Evolutionary conservation across 331 rosid genomes (phyloP), one percentile per base, ranked within the genome.

Genomic region (Malus hybrid): DNA sequence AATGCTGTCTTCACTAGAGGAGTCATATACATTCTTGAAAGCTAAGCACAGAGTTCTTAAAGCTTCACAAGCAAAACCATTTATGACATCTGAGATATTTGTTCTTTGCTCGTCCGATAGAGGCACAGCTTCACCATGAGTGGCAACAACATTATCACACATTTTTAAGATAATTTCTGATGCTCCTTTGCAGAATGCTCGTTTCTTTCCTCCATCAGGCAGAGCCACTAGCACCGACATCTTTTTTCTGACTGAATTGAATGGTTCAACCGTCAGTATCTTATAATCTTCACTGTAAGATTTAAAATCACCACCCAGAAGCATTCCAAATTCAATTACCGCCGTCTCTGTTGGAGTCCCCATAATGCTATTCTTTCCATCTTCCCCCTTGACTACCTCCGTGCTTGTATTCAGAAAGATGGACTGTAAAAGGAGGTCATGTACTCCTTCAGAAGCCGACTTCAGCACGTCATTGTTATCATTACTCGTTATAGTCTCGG

Each of bases 261-360:
- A 94, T 71, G 97, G 97, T 67, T 92, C 96, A 44, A 94, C 83
- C 80, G 79, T 85, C 4, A 87, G 31, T 29, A 90, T 79, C 83
- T 88, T 90, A 71, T 80, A 81, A 59, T 81, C 85, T 1, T 86
- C 84, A 44, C 71, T 70, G 15, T 80, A 82, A 68, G 80, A 74
- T 44, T 74, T 77, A 42, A 80, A 75, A 61, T 86, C 82, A 52
- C 97, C 97, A 71, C 91, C 91, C 42, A 86, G 34, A 65, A 72
- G 85, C 81, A 94, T 82, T 67, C 92, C 96, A 75, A 88, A 87
- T 75, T 92, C 97, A 34, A 87, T 33, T 73, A 94, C 62, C 65
- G 97, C 97, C 0, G 85, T 84, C 75, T 94, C 99, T 39, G 97
- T 94, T 27, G 97, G 99, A 74, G 88, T 82, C 13, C 97, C 97